These are phyloP conservation scores for Colletotrichum sp. DNA, from an alignment of 2,329 filamentous ascomycete species.

Conservation along the genomic window DNA sequence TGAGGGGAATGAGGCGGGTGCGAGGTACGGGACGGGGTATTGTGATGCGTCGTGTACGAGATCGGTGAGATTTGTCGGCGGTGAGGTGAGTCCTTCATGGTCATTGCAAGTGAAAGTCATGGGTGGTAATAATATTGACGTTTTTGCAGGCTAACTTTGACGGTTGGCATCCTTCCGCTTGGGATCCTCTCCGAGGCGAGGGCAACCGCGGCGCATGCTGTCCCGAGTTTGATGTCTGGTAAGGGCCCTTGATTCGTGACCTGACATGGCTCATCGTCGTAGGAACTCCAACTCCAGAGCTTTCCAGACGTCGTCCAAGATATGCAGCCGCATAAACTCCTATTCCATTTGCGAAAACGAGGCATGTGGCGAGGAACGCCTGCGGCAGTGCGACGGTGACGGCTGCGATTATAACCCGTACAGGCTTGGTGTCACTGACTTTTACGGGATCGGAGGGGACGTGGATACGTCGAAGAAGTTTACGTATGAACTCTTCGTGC, in stretches of 20 bases:
- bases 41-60: constrained; percentile 52
- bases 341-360: constrained; percentile 3
- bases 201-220: constrained; percentile 58
- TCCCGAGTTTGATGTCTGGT: constrained; percentile 65
- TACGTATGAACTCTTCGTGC: constrained; percentile 33
- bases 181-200: constrained; percentile 55
- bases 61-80: constrained; percentile 53
- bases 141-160: constrained; percentile 38
- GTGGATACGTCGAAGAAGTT: constrained; percentile 62
- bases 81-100: constrained; percentile 28
- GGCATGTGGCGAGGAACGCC: constrained; percentile 36
- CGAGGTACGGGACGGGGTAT: constrained; percentile 61
- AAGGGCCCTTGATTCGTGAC: constrained; percentile 26
- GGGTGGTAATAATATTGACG: no score
- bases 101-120: rapidly evolving
- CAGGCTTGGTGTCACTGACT: constrained; percentile 63
- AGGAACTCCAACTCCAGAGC: constrained; percentile 59
- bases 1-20: constrained; percentile 47
- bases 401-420: constrained; percentile 71
- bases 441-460: constrained; percentile 62
- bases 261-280: not conserved
- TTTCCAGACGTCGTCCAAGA: constrained; percentile 27
- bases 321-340: not conserved
- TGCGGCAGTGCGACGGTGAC: constrained; percentile 65
- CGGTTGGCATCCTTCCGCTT: constrained; percentile 50